Base-by-base conservation (phyloP, 495 filamentous ascomycete species). In the Talaromyces liani region DNA sequence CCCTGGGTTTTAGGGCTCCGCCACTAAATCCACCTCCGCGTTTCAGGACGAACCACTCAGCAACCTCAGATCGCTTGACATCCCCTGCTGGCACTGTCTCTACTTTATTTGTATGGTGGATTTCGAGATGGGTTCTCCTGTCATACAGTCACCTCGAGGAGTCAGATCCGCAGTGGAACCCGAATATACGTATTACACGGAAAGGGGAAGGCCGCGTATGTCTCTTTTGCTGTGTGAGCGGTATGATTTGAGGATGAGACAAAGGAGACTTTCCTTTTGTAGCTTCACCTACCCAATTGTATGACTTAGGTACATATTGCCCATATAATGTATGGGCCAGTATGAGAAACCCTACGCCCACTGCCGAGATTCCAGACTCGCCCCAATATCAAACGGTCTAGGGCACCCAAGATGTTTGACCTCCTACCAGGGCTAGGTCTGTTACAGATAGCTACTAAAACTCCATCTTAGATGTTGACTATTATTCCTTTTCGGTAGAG, bases 331-430 rank as follows among this genome's bases (percentile, higher is more conserved):
- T 41, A 41, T 16, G 14, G 36, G 36, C 14, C 36, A 16, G 12
- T 20, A 20, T 22, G 18, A 20, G 6, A 8, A 22, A 49, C 45
- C 45, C 53, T 29, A 56, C 14, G 53, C 22, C 53, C 22, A 29
- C 8, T 6, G 14, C 53, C 10, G 22, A 56, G 22, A 56, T 14
- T 29, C 53, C 54, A 41, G 36, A 36, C 27, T 25, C 9, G 29
- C 56, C 31, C 56, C 56, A 36, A 36, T 31, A 36, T 58, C 56
- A 58, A 58, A 58, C 56, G 56, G 10, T 33, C 56, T 36, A 33
- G 18, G 56, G 24, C 56, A 22, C 14, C 56, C 4, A 36, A 36
- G 5, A 58, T 25, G 56, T 58, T 36, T 58, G 56, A 36, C 16
- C 56, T 36, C 31, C 29, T 14, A 36, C 51, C 14, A 55, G 51